Evolutionary conservation across 495 filamentous ascomycete species (phyloP).

Genomic region (Lasiosphaeriaceae sp.): DNA sequence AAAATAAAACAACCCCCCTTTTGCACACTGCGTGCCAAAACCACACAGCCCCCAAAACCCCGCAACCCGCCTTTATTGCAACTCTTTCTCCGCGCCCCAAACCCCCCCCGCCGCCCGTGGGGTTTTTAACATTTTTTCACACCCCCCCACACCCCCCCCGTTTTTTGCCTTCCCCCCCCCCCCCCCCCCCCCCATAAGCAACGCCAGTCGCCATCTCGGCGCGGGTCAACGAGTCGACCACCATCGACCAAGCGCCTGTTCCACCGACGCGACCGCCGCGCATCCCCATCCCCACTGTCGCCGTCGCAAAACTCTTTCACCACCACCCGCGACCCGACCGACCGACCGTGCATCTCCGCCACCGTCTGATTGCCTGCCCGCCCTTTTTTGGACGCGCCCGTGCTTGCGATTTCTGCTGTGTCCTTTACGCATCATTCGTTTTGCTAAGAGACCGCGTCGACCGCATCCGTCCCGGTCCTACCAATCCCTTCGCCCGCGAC

Average conservation of each 20-base stretch:
- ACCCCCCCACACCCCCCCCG: conserved; percentile 5
- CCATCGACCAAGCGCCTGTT: conserved; percentile 18
- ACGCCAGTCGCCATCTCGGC: conserved; percentile 7
- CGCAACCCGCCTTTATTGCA: no score
- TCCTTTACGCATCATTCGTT: conserved; percentile 10
- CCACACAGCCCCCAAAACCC: no score
- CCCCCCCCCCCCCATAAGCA: conserved; percentile 12
- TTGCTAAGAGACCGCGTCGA: conserved; percentile 1
- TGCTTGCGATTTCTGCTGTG: conserved; percentile 6
- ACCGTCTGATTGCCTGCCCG: conserved; percentile 7
- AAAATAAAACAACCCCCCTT: no score
- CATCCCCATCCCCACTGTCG: conserved; percentile 11
- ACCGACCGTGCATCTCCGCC: conserved; percentile 2
- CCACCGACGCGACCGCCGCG: conserved; percentile 25
- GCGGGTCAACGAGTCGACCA: conserved; percentile 20
- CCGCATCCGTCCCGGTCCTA: conserved; percentile 11
- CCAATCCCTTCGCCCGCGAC: conserved; percentile 17
- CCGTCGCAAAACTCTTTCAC: conserved; percentile 6
- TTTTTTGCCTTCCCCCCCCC: conserved; percentile 16
- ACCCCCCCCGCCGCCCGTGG: no score
- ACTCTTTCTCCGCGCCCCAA: no score
- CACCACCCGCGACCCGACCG: conserved; percentile 8
- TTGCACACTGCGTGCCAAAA: no score
- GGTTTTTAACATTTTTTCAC: no score
- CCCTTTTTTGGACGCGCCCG: conserved; percentile 21